A percentile compares a stretch with the other conserved stretches of the same genome.
Evolutionary conservation across 2,329 filamentous ascomycete genomes (phyloP).

Genomic region (Trichoderma harzianum): DNA sequence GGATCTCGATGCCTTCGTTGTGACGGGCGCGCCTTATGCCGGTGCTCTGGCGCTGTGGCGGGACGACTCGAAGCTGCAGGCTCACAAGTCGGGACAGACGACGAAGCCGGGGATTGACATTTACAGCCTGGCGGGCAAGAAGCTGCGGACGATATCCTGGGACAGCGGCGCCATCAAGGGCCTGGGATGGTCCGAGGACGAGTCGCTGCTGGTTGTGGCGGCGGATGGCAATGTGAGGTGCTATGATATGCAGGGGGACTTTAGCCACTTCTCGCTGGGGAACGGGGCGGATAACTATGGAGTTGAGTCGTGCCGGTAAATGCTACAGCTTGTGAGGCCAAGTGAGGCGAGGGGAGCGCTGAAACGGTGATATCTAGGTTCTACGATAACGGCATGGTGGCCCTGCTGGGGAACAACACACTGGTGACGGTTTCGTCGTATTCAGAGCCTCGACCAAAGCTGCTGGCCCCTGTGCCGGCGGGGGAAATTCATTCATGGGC

Average conservation of each 20-base stretch:
- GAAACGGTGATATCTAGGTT: slow-evolving; percentile 48
- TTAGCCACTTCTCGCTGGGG: slow-evolving; percentile 88
- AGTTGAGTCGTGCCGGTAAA: slow-evolving; percentile 72
- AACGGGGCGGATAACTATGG: slow-evolving; percentile 85
- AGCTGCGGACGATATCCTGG: slow-evolving; percentile 83
- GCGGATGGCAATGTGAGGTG: slow-evolving; percentile 87
- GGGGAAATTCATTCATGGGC: slow-evolving; percentile 85
- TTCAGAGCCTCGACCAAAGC: slow-evolving; percentile 81
- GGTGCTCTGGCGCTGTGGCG: slow-evolving; percentile 92
- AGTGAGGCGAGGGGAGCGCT: not conserved
- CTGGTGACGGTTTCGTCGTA: slow-evolving; percentile 86
- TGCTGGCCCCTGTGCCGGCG: slow-evolving; percentile 72
- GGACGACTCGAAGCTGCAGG: slow-evolving; percentile 79
- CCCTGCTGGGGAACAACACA: slow-evolving; percentile 81
- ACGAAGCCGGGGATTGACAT: slow-evolving; percentile 86
- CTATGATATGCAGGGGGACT: slow-evolving; percentile 91
- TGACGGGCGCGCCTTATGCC: slow-evolving; percentile 87
- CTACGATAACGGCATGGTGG: slow-evolving; percentile 89
- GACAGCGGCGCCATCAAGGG: slow-evolving; percentile 84
- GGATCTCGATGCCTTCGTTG: slow-evolving; percentile 90
- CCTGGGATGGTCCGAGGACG: slow-evolving; percentile 94
- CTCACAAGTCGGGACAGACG: slow-evolving; percentile 68
- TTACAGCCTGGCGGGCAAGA: slow-evolving; percentile 88
- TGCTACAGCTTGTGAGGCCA: not conserved
- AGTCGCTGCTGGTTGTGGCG: slow-evolving; percentile 83